Evolutionary conservation across 1,284 basidiomycete genomes (phyloP), one percentile per base, ranked within the genome.

Genomic region (Ganoderma meredithae): DNA sequence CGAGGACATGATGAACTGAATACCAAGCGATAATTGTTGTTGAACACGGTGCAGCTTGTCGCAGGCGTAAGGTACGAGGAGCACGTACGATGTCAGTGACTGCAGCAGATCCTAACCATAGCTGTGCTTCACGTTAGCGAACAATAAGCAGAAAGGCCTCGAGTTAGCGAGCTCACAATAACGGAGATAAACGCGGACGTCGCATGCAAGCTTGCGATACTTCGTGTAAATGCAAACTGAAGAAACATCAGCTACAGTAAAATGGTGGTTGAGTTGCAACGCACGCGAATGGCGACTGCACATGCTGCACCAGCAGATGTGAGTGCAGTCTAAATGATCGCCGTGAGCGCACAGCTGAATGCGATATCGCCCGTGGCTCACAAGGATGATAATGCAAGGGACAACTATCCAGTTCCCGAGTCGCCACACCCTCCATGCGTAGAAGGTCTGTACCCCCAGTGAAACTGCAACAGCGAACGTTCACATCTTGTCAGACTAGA

Each of bases 381-480:
- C 56, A 9, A 58, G 36, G 25, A 70, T 40, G 60, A 70, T 65
- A 10, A 65, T 19, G 25, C n/a, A n/a, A 15, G 69, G 69, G 2
- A 66, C 22, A 22, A 68, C 25, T 44, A 1, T 68, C 66, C 66
- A 68, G 6, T 36, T 36, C 33, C 69, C 63, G 27, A 70, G 60
- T 22, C 65, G 63, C 47, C 64, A 65, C n/a, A 70, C 68, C n/a
- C 69, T 39, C 69, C 69, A 70, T 8, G 69, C 66, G 33, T 70
- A 70, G 39, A 70, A 70, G 31, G 56, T 44, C 47, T 70, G 69
- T 9, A 70, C 69, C 61, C 69, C 67, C 13, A 64, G 52, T 12
- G 69, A 63, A 27, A 70, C 69, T 70, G 60, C 33, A 17, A 55
- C 12, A 10, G 4, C 19, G 22, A 33, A 3, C 39, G 56, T 55